Evolutionary conservation across 2,329 filamentous ascomycete genomes (phyloP).

Genomic region (Achaetomium macrosporum): DNA sequence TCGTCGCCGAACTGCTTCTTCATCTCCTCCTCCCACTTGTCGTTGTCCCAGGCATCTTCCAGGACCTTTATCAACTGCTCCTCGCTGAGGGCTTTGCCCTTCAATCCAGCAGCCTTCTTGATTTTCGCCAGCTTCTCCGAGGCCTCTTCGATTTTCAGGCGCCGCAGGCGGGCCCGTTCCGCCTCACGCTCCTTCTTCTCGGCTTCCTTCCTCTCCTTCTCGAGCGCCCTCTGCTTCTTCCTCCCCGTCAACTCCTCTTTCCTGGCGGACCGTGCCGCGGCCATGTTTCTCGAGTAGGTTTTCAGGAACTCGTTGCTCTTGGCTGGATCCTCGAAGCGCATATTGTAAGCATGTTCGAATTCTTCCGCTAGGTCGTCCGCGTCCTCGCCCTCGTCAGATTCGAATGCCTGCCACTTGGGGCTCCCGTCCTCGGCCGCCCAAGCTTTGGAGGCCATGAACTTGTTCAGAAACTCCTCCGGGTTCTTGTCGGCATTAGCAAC

Average conservation of each 20-base stretch:
- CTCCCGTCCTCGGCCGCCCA: conserved; percentile 66
- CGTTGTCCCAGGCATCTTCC: conserved; percentile 82
- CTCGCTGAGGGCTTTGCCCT: conserved; percentile 58
- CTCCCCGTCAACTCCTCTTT: conserved; percentile 74
- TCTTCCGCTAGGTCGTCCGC: conserved; percentile 70
- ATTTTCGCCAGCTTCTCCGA: conserved; percentile 83
- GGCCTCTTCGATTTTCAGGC: conserved; percentile 85
- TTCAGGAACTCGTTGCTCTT: conserved; percentile 83
- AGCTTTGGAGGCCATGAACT: conserved; percentile 86
- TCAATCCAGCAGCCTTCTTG: conserved; percentile 78
- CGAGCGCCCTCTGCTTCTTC: conserved; percentile 71
- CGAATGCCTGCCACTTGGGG: conserved; percentile 70
- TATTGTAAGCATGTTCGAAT: conserved; percentile 89
- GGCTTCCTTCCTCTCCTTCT: conserved; percentile 70
- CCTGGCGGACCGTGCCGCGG: conserved; percentile 75
- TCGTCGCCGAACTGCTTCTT: conserved; percentile 77
- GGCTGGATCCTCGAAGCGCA: conserved; percentile 88
- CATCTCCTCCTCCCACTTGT: conserved; percentile 90
- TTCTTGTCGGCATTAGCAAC: conserved; percentile 76
- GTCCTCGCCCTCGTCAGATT: conserved; percentile 87
- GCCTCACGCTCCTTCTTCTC: conserved; percentile 70
- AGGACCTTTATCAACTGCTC: conserved; percentile 82
- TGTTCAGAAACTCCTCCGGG: conserved; percentile 83
- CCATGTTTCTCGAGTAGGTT: conserved; percentile 83
- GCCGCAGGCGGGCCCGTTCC: conserved; percentile 77